Base-by-base conservation (phyloP, 805 yeast genomes). In the Zygosaccharomyces kombuchaensis region DNA sequence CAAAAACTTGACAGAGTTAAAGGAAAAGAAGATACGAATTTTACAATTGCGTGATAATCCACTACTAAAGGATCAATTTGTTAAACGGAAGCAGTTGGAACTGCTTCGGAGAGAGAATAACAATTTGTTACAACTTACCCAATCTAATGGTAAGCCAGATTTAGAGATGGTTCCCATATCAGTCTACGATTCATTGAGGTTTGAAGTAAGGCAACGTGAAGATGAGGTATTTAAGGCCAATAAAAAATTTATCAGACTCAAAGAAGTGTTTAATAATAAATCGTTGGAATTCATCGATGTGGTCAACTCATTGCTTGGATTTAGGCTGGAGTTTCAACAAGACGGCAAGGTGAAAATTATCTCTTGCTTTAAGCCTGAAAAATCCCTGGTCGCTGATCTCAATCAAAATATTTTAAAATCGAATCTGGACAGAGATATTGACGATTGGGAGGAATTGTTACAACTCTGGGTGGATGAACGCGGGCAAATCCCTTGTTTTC, bases 401-500 rank as follows among this genome's bases (percentile, higher is more conserved):
- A 67, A 70, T 2, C 68, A 75, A 9, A 75, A 78, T 44, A 71
- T 82, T 1, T 62, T 82, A 51, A 81, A 79, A 55, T 78, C 83
- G 2, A 65, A 65, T 38, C 41, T 61, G 19, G 53, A 57, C 9
- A 51, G 54, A 3, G 66, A 59, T 23, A 40, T 61, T 6, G 56
- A 56, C 9, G 69, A 69, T 46, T 67, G 71, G 65, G 76, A 77
- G 48, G 74, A 77, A 38, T 69, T 87, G 47, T 73, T 84, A 12
- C 65, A 74, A 8, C 75, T 76, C 47, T 87, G 93, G 89, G 77
- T 85, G 2, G 70, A 72, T 34, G 84, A 84, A 34, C 77, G 80
- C 52, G 76, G 75, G 23, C 87, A 85, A 53, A 77, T 87, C 12
- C 85, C 93, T 0, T 84, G 95, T 52, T 83, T 88, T 53, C 67